phyloP scores from a whole-genome alignment of 306 rosid genomes.

The Fragaria vesca region DNA sequence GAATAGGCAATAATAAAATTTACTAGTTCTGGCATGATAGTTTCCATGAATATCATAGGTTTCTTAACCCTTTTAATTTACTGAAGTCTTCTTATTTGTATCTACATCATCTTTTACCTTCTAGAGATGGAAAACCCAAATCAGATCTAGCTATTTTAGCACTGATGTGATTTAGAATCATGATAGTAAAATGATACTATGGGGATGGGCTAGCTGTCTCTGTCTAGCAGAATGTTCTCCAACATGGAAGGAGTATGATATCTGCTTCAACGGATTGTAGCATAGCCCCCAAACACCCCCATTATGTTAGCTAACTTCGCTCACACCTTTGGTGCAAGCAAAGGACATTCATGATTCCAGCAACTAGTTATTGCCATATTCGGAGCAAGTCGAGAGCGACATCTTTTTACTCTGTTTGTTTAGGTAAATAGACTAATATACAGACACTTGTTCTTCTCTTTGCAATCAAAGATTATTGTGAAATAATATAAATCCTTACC shows the following conservation, averaged over 20 bases:
- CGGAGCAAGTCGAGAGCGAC: background rate
- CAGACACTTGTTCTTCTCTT: background rate
- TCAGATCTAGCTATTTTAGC: background rate
- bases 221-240: background rate
- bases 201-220: background rate
- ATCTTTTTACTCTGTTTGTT: background rate
- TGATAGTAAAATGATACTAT: background rate
- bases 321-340: background rate
- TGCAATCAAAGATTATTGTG: background rate
- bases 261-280: background rate
- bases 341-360: background rate
- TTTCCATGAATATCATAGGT: background rate
- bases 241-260: background rate
- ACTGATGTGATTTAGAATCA: background rate
- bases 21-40: background rate
- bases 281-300: background rate
- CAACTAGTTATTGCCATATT: background rate
- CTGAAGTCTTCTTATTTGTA: background rate
- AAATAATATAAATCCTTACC: constrained; percentile 7
- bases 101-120: background rate
- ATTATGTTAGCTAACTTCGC: background rate
- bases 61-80: background rate
- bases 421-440: background rate
- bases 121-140: background rate
- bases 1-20: background rate